Evolutionary conservation across 768 basidiomycete species (phyloP).

Genomic region (Suillus subaureus): DNA sequence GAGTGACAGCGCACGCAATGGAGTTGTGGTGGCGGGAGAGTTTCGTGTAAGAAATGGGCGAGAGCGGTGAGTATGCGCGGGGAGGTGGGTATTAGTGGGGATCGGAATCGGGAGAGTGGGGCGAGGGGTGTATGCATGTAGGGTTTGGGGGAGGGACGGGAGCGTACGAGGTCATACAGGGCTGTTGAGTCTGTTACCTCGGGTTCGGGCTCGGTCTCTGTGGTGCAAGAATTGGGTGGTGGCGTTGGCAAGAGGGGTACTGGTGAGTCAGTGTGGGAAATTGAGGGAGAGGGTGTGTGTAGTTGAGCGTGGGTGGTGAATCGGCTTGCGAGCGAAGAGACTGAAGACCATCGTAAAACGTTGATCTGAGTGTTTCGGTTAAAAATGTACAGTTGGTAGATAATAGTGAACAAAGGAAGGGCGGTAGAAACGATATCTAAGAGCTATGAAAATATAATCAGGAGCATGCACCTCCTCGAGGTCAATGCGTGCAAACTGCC

Average conservation of each 20-base stretch:
- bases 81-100: conserved; percentile 29
- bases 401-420: not conserved
- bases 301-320: conserved; percentile 34
- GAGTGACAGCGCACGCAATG: conserved; percentile 81
- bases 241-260: conserved; percentile 18
- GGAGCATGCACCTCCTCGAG: not conserved
- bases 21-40: conserved; percentile 64
- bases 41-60: conserved; percentile 55
- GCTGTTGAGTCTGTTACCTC: conserved; percentile 39
- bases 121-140: conserved; percentile 62
- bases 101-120: conserved; percentile 37
- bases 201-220: conserved; percentile 27
- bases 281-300: conserved; percentile 31
- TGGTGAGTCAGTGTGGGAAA: too few species aligned
- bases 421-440: conserved; percentile 4
- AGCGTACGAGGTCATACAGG: conserved; percentile 53
- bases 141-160: conserved; percentile 63
- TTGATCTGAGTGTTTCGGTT: not conserved
- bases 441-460: not conserved
- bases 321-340: conserved; percentile 42
- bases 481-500: not conserved
- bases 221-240: conserved; percentile 32
- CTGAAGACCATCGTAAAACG: conserved; percentile 40
- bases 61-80: conserved; percentile 48
- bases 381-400: not conserved